Evolutionary conservation across 2,329 filamentous ascomycete genomes (phyloP).

Genomic region (Venturia nashicola): DNA sequence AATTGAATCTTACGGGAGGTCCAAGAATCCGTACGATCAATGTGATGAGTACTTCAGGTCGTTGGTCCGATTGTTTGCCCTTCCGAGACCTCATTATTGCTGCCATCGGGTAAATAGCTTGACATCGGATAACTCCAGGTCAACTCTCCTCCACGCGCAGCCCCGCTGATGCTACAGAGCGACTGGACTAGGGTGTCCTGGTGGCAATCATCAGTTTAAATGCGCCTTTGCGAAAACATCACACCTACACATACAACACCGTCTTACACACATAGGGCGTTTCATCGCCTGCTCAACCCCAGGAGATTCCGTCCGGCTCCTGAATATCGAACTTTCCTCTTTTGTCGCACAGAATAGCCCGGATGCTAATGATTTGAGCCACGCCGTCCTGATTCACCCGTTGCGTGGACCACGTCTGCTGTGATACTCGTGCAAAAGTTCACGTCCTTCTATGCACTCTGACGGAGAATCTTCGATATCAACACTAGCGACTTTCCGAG

Average conservation of each 20-base stretch:
- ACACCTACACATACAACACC: neutral
- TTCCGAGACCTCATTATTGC: neutral
- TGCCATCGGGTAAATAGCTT: neutral
- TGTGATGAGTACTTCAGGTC: neutral
- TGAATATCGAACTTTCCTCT: neutral
- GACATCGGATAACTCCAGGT: too few relatives aligned
- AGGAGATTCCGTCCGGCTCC: neutral
- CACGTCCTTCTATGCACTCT: neutral
- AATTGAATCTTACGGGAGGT: neutral
- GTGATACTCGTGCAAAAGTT: neutral
- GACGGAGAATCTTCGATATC: neutral
- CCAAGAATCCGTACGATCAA: too few relatives aligned
- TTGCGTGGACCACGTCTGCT: neutral
- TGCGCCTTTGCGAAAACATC: neutral
- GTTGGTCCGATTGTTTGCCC: neutral
- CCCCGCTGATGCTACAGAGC: neutral
- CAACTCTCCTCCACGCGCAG: neutral
- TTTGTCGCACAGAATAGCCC: neutral
- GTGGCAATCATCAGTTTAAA: neutral
- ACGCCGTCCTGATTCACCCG: neutral
- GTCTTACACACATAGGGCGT: neutral
- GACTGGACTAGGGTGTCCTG: neutral
- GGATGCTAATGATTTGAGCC: neutral
- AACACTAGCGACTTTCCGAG: neutral
- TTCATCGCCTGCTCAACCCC: neutral